These are phyloP conservation scores for Trichosporon inkin DNA, from an alignment of 1,284 basidiomycete species.

Conservation along the genomic window DNA sequence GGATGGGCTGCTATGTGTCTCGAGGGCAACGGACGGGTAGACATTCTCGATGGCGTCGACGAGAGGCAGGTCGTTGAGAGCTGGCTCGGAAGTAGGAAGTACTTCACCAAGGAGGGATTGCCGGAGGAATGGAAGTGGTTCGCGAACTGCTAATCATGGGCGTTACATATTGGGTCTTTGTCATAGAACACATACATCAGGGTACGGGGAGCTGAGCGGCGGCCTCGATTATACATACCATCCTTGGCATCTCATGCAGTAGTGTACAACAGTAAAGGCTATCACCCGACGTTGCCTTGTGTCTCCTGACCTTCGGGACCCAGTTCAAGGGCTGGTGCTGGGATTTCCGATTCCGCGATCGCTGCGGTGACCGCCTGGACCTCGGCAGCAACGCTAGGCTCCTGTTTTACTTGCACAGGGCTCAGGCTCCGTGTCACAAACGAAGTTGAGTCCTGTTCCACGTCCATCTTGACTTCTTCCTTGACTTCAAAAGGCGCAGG, in stretches of 20 bases:
- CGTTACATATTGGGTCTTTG: neutral
- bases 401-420: neutral
- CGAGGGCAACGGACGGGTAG: constrained; percentile 55
- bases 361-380: too few relatives aligned
- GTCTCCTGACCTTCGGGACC: too few relatives aligned
- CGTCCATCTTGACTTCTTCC: neutral
- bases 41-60: constrained; percentile 53
- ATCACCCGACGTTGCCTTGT: too few relatives aligned
- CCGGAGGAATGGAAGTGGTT: constrained; percentile 20
- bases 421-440: neutral
- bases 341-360: too few relatives aligned
- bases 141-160: neutral
- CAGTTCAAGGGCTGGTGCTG: neutral
- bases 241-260: too few relatives aligned
- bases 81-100: constrained; percentile 41
- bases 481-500: neutral
- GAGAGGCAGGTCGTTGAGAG: constrained; percentile 37
- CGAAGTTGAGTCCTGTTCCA: neutral
- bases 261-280: too few relatives aligned
- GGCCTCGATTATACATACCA: too few relatives aligned
- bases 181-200: neutral
- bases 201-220: too few relatives aligned
- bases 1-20: constrained; percentile 71
- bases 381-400: neutral
- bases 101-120: constrained; percentile 43